Base-by-base conservation (phyloP, 257 asterid genomes). In the Solanum gracilifrons region DNA sequence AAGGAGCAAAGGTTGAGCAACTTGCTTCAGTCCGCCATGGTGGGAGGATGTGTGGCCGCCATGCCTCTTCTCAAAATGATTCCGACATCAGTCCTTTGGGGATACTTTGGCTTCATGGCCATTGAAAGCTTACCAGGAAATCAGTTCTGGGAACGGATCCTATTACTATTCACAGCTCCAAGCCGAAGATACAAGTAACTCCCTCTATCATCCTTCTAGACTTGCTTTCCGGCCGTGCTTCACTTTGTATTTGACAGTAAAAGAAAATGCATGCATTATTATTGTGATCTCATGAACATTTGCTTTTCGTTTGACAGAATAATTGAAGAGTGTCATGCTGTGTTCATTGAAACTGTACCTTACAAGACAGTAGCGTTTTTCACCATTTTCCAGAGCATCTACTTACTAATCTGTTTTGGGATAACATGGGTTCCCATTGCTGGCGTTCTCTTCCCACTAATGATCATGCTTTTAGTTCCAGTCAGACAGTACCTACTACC, bases 41-140 rank as follows among this genome's bases (percentile, higher is more conserved):
- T 87, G 43, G 89, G 89, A 82, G 89, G 89, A 83, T 87, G 89
- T 87, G 87, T 87, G 64, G 89, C 85, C 31, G 87, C 89, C 48
- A 87, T 87, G 89, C 89, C 89, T 32, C 55, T 87, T 51, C 76
- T 83, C 72, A 87, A 87, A 72, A 87, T 71, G 87, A 87, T 87
- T 58, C 89, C 89, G 23, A 87, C 89, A 51, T 82, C 87, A 41
- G 87, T 87, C 51, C 86, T 82, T 36, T 87, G 87, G 89, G 89
- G 89, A 18, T 87, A 87, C 76, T 87, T 87, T 69, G 89, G 87
- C 4, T 87, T 77, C 62, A 87, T 87, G 89, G 89, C 89, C 64
- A 82, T 87, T 41, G 89, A 82, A 87, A 87, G 89, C 75, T 82
- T 87, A 71, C 89, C 89, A 82, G 87, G 89, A 79, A 87, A 87